Evolutionary conservation across 768 basidiomycete genomes (phyloP).

Genomic region (Fistulinella prunicolor): DNA sequence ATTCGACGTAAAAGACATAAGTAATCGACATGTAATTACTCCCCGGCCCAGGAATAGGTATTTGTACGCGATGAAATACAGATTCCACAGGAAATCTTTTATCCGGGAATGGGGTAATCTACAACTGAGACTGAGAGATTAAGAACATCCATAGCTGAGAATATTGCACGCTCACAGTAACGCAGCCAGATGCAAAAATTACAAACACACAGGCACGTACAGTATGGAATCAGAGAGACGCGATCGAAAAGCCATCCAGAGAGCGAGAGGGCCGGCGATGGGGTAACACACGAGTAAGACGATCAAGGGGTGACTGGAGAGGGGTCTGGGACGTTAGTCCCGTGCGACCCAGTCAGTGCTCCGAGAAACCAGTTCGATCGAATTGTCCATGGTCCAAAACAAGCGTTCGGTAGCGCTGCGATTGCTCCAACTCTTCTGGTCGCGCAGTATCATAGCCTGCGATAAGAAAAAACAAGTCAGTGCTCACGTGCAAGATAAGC

Average conservation of each 20-base stretch:
- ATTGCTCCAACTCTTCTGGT: slow-evolving; percentile 94
- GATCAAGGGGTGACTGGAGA: neutral
- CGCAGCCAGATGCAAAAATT: slow-evolving; percentile 18
- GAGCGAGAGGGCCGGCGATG: slow-evolving; percentile 3
- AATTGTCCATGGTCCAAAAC: slow-evolving; percentile 92
- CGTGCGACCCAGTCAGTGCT: slow-evolving; percentile 85
- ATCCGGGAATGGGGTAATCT: slow-evolving; percentile 16
- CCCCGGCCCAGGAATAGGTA: slow-evolving; percentile 9
- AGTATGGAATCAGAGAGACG: slow-evolving; percentile 10
- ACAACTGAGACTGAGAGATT: slow-evolving; percentile 15
- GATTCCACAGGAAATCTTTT: slow-evolving; percentile 13
- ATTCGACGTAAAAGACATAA: slow-evolving; percentile 15
- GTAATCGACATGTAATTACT: slow-evolving; percentile 19
- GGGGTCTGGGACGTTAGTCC: slow-evolving; percentile 40
- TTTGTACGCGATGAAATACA: slow-evolving; percentile 7
- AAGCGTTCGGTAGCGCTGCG: slow-evolving; percentile 87
- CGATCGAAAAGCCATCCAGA: slow-evolving; percentile 8
- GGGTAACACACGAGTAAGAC: slow-evolving; percentile 12
- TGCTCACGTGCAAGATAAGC: neutral
- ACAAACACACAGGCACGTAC: slow-evolving; percentile 22
- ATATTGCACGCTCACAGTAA: slow-evolving; percentile 10
- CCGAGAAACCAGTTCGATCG: slow-evolving; percentile 80
- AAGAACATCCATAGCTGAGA: slow-evolving; percentile 12
- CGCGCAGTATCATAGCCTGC: slow-evolving; percentile 92
- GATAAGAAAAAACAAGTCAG: slow-evolving; percentile 2